Percentiles rank a stretch among this genome's conserved stretches.
Conservation (phyloP, 192 early-diverging fungal genomes). For the Rhizophagus prolifer region DNA sequence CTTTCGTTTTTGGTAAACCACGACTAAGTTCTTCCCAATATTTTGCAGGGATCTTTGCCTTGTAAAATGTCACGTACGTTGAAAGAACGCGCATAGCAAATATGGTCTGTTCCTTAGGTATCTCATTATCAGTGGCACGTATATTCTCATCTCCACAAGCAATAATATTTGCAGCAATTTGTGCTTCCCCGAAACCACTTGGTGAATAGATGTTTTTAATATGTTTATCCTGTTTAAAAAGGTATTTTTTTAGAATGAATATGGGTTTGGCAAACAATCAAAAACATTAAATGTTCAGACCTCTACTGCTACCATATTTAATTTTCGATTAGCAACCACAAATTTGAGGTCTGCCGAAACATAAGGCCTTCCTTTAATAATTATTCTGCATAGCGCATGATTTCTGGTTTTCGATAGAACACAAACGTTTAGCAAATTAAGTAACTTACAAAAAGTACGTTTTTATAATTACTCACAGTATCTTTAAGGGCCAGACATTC, state of each 20-base stretch:
- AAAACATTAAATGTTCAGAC: background rate
- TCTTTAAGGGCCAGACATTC: conserved; percentile 12
- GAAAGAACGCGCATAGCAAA: conserved; percentile 5
- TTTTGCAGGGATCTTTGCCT: background rate
- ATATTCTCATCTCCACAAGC: background rate
- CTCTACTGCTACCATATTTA: background rate
- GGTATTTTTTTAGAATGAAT: background rate
- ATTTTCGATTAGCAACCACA: background rate
- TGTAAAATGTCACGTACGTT: conserved; percentile 7
- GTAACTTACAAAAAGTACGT: background rate
- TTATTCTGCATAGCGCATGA: conserved; percentile 7
- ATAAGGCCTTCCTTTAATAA: background rate
- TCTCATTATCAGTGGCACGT: background rate
- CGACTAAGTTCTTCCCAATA: conserved; percentile 1
- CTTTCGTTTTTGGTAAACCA: conserved; percentile 5
- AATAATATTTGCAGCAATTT: conserved; percentile 4
- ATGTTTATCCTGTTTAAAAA: conserved; percentile 9
- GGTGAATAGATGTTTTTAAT: conserved; percentile 2
- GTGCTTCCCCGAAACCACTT: conserved; percentile 8
- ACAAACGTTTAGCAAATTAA: conserved; percentile 6
- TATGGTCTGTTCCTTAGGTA: conserved; percentile 1
- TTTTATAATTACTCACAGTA: background rate
- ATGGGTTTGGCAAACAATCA: background rate
- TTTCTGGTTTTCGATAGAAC: background rate
- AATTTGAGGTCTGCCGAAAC: conserved; percentile 6